These are phyloP conservation scores for Stagonosporopsis chrysanthemi DNA, from an alignment of 2,329 filamentous ascomycete species.

Conservation along the genomic window DNA sequence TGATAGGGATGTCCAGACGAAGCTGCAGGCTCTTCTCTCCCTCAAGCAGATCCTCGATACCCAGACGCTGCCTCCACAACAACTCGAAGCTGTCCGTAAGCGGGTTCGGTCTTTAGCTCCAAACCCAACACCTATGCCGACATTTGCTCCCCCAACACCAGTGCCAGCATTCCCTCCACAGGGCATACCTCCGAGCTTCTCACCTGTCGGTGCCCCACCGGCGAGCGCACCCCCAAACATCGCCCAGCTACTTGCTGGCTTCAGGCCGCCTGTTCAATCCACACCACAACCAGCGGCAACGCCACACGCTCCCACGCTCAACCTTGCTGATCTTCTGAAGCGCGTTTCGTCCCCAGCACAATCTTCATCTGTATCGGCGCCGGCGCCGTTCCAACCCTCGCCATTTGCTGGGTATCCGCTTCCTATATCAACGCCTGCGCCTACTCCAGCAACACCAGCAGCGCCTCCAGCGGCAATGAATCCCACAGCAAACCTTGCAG, in stretches of 20 bases:
- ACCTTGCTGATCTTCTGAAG: conserved; percentile 41
- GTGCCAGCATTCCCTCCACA: conserved; percentile 42
- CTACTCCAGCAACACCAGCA: conserved; percentile 26
- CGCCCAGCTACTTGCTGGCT: conserved; percentile 41
- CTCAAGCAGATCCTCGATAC: conserved; percentile 81
- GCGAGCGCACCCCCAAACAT: conserved; percentile 36
- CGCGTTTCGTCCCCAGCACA: conserved; percentile 40
- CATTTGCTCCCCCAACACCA: conserved; percentile 42
- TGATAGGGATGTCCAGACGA: conserved; percentile 77
- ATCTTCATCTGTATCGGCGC: conserved; percentile 30
- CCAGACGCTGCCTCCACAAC: conserved; percentile 78
- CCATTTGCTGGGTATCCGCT: conserved; percentile 37
- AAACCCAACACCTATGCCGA: conserved; percentile 60
- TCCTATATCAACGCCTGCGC: conserved; percentile 33
- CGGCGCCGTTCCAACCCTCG: conserved; percentile 38
- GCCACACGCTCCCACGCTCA: conserved; percentile 32
- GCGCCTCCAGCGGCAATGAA: conserved; percentile 38
- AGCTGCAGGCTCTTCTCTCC: conserved; percentile 84
- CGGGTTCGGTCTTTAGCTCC: conserved; percentile 80
- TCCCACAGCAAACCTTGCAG: conserved; percentile 41
- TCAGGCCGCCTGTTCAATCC: conserved; percentile 29
- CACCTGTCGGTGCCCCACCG: conserved; percentile 29
- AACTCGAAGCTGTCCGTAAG: conserved; percentile 83
- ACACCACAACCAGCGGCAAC: conserved; percentile 31
- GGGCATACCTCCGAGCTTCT: conserved; percentile 23